A percentile compares a stretch with the other conserved stretches of the same genome.
Conservation (phyloP, 192 early-diverging fungal genomes). For the Mortierella antarctica region DNA sequence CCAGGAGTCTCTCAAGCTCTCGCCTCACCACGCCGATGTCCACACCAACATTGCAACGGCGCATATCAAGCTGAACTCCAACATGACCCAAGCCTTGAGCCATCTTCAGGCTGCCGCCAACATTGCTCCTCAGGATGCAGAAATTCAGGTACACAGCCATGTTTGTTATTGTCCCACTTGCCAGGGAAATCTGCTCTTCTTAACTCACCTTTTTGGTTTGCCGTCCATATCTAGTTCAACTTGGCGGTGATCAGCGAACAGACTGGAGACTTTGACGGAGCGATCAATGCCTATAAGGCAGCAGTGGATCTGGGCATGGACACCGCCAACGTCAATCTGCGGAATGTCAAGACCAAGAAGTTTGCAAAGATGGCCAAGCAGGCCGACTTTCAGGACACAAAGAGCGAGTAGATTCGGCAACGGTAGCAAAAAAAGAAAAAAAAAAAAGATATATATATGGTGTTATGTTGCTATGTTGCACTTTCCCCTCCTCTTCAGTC, state of each 20-base stretch:
- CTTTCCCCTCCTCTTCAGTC: too few relatives aligned
- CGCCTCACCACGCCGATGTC: constrained; percentile 47
- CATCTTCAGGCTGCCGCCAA: constrained; percentile 50
- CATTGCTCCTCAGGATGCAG: constrained; percentile 40
- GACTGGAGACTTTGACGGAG: constrained; percentile 34
- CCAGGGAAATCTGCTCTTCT: not conserved
- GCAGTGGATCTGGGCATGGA: constrained; percentile 30
- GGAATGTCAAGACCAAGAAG: constrained; percentile 53
- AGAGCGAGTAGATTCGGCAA: constrained; percentile 2
- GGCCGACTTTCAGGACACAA: constrained; percentile 27
- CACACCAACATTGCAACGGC: constrained; percentile 46
- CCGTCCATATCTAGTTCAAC: constrained; percentile 32
- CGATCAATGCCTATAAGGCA: constrained; percentile 36
- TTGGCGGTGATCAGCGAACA: constrained; percentile 42
- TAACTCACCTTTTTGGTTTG: not conserved
- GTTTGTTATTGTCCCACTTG: not conserved
- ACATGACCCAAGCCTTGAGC: constrained; percentile 24
- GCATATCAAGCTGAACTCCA: constrained; percentile 38
- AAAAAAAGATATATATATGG: not conserved
- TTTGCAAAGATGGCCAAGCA: constrained; percentile 47
- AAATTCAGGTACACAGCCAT: constrained; percentile 28
- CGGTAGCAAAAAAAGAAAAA: not conserved
- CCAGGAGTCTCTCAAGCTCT: constrained; percentile 44
- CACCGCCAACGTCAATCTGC: constrained; percentile 16
- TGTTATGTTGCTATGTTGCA: too few relatives aligned